phyloP scores from a whole-genome alignment of 208 protist species.

The Acanthamoeba sp. region DNA sequence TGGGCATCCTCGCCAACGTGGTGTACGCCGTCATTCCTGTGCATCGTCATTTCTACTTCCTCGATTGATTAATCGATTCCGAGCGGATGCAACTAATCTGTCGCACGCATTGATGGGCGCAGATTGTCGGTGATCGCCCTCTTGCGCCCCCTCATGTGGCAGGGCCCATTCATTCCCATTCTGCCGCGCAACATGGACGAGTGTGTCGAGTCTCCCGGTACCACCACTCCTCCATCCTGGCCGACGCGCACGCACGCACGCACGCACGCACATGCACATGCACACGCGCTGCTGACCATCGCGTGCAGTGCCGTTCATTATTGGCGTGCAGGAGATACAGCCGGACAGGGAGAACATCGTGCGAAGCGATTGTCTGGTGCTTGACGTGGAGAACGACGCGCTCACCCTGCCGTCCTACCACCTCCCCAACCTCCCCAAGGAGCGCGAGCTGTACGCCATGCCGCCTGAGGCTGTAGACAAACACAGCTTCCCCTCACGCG shows the following conservation, averaged over 20 bases:
- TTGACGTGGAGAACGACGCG: constrained; percentile 25
- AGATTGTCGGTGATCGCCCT: constrained; percentile 51
- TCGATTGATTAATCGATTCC: too few relatives aligned
- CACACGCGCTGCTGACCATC: neutral
- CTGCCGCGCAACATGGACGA: constrained; percentile 44
- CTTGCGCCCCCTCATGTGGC: constrained; percentile 62
- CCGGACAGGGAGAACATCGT: neutral
- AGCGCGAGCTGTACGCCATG: constrained; percentile 15
- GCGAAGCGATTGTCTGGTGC: constrained; percentile 13
- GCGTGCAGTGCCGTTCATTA: constrained; percentile 45
- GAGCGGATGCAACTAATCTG: neutral
- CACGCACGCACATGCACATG: too few relatives aligned
- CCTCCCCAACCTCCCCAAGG: constrained; percentile 24
- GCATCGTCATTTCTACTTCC: neutral
- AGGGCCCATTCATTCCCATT: constrained; percentile 70
- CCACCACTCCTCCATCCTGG: neutral
- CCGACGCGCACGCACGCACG: neutral
- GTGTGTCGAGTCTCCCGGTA: constrained; percentile 58
- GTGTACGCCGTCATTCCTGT: constrained; percentile 19
- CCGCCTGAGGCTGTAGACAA: too few relatives aligned
- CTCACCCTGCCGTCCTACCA: neutral
- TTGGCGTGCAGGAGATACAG: constrained; percentile 35
- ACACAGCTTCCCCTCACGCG: too few relatives aligned
- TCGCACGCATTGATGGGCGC: neutral
- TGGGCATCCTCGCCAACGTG: constrained; percentile 52